These are phyloP conservation scores for Diutina sp. DNA, from an alignment of 1,139 yeast genomes.

Conservation along the genomic window DNA sequence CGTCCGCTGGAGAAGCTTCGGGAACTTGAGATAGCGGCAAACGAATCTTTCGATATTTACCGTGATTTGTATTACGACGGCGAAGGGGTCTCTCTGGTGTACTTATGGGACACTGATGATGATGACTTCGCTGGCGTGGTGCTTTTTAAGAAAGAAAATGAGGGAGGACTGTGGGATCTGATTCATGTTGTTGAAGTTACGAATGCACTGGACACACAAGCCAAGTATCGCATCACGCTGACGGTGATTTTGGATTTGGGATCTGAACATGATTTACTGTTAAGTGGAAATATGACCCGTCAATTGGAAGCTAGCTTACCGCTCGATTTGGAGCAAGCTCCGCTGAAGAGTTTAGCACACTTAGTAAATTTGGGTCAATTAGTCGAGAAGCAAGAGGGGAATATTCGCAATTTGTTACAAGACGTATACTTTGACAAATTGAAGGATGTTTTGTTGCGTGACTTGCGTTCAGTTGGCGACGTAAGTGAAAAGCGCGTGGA, in stretches of 20 bases:
- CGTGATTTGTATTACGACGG: conserved; percentile 93
- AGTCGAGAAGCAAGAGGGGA: conserved; percentile 82
- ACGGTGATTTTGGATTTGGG: conserved; percentile 72
- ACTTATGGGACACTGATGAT: conserved; percentile 74
- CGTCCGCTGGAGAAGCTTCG: conserved; percentile 59
- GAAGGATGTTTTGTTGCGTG: conserved; percentile 58
- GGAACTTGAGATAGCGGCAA: conserved; percentile 66
- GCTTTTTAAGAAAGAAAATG: conserved; percentile 61
- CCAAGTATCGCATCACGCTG: conserved; percentile 67
- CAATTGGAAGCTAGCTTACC: conserved; percentile 45
- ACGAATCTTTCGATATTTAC: conserved; percentile 86
- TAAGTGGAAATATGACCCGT: conserved; percentile 80
- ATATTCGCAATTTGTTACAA: conserved; percentile 75
- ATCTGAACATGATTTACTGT: conserved; percentile 20
- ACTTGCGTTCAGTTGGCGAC: conserved; percentile 47
- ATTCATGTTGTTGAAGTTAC: conserved; percentile 83
- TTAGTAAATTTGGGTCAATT: conserved; percentile 75
- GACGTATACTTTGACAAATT: conserved; percentile 92
- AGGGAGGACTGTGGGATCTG: conserved; percentile 65
- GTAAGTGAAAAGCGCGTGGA: conserved; percentile 25
- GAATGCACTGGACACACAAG: conserved; percentile 29
- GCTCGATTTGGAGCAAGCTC: conserved; percentile 25
- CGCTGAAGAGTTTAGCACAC: conserved; percentile 44
- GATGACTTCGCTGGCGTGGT: conserved; percentile 84
- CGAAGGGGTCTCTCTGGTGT: conserved; percentile 74